Evolutionary conservation across 192 early-diverging fungal genomes (phyloP).

Genomic region (Dispira simplex): DNA sequence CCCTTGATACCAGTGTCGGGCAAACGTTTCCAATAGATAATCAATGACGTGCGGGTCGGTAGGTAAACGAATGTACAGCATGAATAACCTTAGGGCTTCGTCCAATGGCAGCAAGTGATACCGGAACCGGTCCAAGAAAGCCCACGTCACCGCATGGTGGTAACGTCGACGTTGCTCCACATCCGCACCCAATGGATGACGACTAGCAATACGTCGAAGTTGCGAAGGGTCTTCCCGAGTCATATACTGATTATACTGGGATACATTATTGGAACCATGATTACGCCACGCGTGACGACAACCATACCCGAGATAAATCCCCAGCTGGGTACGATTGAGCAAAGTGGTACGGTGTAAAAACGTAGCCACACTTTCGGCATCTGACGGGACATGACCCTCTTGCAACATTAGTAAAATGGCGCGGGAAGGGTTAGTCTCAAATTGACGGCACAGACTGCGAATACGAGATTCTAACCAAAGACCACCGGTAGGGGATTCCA

Average conservation of each 20-base stretch:
- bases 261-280: background rate
- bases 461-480: slow-evolving; percentile 22
- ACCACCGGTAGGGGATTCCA: background rate
- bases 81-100: slow-evolving; percentile 29
- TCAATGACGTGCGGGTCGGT: slow-evolving; percentile 20
- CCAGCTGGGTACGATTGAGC: slow-evolving; percentile 28
- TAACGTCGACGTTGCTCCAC: slow-evolving; percentile 27
- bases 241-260: slow-evolving; percentile 11
- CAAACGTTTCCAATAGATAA: slow-evolving; percentile 25
- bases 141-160: slow-evolving; percentile 25
- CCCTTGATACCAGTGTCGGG: slow-evolving; percentile 26
- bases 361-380: slow-evolving; percentile 22
- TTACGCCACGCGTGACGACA: slow-evolving; percentile 6
- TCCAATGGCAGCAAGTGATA: slow-evolving; percentile 26
- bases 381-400: slow-evolving; percentile 23
- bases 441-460: slow-evolving; percentile 23
- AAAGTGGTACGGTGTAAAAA: slow-evolving; percentile 31
- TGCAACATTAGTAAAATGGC: slow-evolving; percentile 27
- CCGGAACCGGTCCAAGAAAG: slow-evolving; percentile 29
- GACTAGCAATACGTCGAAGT: background rate
- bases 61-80: slow-evolving; percentile 28
- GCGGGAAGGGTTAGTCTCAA: slow-evolving; percentile 28
- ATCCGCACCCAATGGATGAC: slow-evolving; percentile 14
- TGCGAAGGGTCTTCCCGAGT: slow-evolving; percentile 27
- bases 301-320: slow-evolving; percentile 25